Conservation (phyloP, 164 flowering plant species). For the Paratinospora sagittata region DNA sequence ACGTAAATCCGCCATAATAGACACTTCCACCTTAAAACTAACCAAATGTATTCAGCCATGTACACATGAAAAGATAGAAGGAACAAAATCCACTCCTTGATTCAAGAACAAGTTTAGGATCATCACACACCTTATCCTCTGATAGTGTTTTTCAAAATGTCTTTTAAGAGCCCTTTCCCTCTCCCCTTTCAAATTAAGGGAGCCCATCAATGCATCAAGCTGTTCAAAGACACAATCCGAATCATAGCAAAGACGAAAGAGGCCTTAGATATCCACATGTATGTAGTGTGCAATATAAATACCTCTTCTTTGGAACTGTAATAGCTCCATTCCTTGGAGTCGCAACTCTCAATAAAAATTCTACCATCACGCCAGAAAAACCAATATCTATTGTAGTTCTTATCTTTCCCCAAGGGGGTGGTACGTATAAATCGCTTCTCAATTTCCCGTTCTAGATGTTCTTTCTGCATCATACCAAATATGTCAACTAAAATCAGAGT, state of each 20-base stretch:
- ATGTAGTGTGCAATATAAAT: conserved; percentile 10
- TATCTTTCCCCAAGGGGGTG: conserved; percentile 77
- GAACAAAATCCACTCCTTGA: background rate
- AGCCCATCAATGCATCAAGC: conserved; percentile 78
- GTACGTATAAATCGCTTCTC: conserved; percentile 70
- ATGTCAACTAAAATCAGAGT: conserved; percentile 3
- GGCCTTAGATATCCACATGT: background rate
- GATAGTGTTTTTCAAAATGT: conserved; percentile 56
- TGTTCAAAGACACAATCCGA: conserved; percentile 21
- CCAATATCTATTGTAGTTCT: conserved; percentile 83
- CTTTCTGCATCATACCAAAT: conserved; percentile 44
- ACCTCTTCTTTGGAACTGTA: conserved; percentile 83
- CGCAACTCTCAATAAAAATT: conserved; percentile 78
- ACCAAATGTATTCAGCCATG: background rate
- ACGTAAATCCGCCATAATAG: too few species aligned
- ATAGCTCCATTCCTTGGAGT: conserved; percentile 77
- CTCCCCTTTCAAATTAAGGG: conserved; percentile 77
- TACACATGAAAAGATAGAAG: background rate
- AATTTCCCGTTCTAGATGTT: conserved; percentile 63
- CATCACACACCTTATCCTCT: conserved; percentile 57
- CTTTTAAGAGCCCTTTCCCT: conserved; percentile 72
- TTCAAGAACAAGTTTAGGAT: conserved; percentile 6
- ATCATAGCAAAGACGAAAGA: conserved; percentile 2
- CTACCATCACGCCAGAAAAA: conserved; percentile 80
- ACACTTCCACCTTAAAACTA: background rate